Evolutionary conservation across 2,329 filamentous ascomycete species (phyloP), one percentile per base, ranked within the genome.

Genomic region (Claviceps africana): DNA sequence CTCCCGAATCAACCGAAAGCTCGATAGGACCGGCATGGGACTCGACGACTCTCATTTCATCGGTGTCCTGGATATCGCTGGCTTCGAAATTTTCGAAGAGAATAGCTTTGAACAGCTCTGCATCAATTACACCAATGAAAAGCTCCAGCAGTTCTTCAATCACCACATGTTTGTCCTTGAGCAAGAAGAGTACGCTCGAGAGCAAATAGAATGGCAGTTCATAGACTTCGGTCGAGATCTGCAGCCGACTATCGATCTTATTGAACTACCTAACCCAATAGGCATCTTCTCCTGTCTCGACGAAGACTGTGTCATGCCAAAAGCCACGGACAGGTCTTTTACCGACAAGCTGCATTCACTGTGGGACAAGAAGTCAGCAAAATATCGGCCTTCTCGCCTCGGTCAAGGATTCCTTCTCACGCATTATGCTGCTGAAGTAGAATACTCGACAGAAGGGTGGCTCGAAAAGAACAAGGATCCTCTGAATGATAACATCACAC

Each of bases 101-200:
- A 98, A 98, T 72, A 96, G 91, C 72, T 98, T 98, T 62, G 93
- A 98, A 67, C 93, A 98, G 67, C 78, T 98, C 6, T 98, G 93
- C 73, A 98, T 98, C 77, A 98, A 98, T 70, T 98, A 98, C 70
- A 97, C 94, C 56, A 98, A 98, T 69, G 93, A 98, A 68, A 98
- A 96, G 67, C 80, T 98, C 7, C 93, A 98, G 64, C 93, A 98
- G 60, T 98, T 98, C 68, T 98, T 98, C 78, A 98, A 98, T 62
- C 93, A 98, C 65, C 94, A 98, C 72, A 98, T 98, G 93, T 98
- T 98, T 64, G 93, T 98, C 10, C 75, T 98, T 8, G 93, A 98
- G 65, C 93, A 98, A 63, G 93, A 98, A 67, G 93, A 98, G 66
- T 98, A 98, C 66, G 90, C 93, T 9, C 77, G 91, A 47, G 93